These are phyloP conservation scores for Clonostachys rhizophaga DNA, from an alignment of 2,329 filamentous ascomycete species.

Conservation along the genomic window DNA sequence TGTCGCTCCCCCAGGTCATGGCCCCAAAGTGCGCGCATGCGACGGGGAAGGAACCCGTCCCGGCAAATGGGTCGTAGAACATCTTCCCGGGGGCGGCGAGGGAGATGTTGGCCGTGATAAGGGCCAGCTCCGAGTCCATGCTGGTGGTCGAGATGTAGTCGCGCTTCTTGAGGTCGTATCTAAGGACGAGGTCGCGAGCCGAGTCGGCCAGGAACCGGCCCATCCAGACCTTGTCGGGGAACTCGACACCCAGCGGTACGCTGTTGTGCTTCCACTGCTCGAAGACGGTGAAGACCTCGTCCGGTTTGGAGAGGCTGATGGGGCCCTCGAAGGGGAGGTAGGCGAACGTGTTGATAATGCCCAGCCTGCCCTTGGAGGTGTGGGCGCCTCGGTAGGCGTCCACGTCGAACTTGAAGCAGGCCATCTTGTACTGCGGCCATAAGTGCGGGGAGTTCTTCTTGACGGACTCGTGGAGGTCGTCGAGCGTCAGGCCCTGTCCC, in stretches of 20 bases:
- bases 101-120: slow-evolving; percentile 89
- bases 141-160: slow-evolving; percentile 93
- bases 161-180: slow-evolving; percentile 88
- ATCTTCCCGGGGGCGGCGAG: slow-evolving; percentile 77
- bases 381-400: slow-evolving; percentile 79
- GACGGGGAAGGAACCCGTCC: slow-evolving; percentile 88
- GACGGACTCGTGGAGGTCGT: slow-evolving; percentile 64
- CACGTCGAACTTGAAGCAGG: slow-evolving; percentile 78
- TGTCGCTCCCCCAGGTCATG: slow-evolving; percentile 79
- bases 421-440: slow-evolving; percentile 61
- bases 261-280: slow-evolving; percentile 69
- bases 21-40: slow-evolving; percentile 90
- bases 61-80: slow-evolving; percentile 93
- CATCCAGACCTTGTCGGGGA: slow-evolving; percentile 61
- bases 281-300: slow-evolving; percentile 73
- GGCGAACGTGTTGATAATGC: slow-evolving; percentile 75
- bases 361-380: slow-evolving; percentile 55
- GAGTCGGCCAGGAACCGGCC: slow-evolving; percentile 67
- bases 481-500: slow-evolving; percentile 66
- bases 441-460: slow-evolving; percentile 50
- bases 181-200: slow-evolving; percentile 61
- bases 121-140: slow-evolving; percentile 91
- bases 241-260: slow-evolving; percentile 37
- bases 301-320: slow-evolving; percentile 70
- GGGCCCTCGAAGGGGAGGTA: slow-evolving; percentile 76